phyloP scores from a whole-genome alignment of 2,329 filamentous ascomycete species.

The Penicillium sp. region DNA sequence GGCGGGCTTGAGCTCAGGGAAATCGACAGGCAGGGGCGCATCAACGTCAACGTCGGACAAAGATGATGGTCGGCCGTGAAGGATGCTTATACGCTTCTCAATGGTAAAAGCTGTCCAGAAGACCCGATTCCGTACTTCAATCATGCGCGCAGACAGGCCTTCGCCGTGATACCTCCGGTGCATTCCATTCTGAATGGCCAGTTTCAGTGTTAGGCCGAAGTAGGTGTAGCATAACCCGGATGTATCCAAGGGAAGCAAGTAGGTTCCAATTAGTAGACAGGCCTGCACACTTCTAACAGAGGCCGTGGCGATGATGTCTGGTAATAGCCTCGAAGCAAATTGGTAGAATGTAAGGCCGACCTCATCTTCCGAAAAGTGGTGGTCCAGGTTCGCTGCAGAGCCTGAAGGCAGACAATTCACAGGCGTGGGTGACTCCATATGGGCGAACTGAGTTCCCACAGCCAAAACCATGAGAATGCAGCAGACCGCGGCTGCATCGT shows the following conservation, averaged over 20 bases:
- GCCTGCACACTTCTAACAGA: slow-evolving; percentile 58
- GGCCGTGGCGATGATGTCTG: slow-evolving; percentile 55
- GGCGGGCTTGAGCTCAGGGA: slow-evolving; percentile 43
- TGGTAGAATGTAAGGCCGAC: slow-evolving; percentile 57
- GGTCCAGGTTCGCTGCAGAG: slow-evolving; percentile 29
- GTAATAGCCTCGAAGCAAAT: slow-evolving; percentile 52
- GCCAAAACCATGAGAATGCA: slow-evolving; percentile 44
- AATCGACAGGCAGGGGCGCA: slow-evolving; percentile 50
- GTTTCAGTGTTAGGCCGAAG: slow-evolving; percentile 53
- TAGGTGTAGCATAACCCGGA: slow-evolving; percentile 57
- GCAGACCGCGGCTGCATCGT: slow-evolving; percentile 42
- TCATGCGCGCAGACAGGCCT: slow-evolving; percentile 47
- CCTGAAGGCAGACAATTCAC: slow-evolving; percentile 32
- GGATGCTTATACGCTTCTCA: slow-evolving; percentile 55
- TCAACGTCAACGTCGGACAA: slow-evolving; percentile 53
- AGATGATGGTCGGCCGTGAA: slow-evolving; percentile 55
- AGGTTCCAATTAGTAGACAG: slow-evolving; percentile 55
- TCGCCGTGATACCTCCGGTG: slow-evolving; percentile 51
- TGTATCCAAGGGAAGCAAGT: slow-evolving; percentile 54
- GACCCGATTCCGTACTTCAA: slow-evolving; percentile 54
- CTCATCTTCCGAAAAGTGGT: slow-evolving; percentile 49
- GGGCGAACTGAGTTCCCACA: slow-evolving; percentile 45
- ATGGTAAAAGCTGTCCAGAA: slow-evolving; percentile 58
- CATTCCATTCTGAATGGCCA: slow-evolving; percentile 60
- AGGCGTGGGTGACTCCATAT: slow-evolving; percentile 39